phyloP scores from a whole-genome alignment of 139 green algal genomes.

The Parachlorella kessleri region DNA sequence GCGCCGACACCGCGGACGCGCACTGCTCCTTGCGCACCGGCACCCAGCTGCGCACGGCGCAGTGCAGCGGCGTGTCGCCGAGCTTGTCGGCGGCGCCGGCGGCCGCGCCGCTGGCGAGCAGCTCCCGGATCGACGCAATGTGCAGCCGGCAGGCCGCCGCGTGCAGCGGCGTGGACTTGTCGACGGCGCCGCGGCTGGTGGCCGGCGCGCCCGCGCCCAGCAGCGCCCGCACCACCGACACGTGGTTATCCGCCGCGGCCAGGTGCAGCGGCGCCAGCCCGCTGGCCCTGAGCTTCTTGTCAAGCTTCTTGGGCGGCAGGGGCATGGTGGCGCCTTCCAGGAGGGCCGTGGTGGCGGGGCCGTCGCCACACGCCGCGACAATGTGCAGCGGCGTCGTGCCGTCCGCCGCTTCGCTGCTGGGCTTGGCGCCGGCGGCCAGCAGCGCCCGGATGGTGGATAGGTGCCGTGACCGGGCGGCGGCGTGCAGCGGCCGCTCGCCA shows the following conservation, averaged over 20 bases:
- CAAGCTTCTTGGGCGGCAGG: background rate
- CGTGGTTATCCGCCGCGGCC: background rate
- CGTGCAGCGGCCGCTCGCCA: background rate
- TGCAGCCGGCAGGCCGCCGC: background rate
- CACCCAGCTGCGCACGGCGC: background rate
- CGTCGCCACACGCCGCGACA: background rate
- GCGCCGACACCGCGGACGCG: no score
- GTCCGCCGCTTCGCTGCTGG: background rate
- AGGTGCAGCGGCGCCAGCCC: conserved; percentile 10
- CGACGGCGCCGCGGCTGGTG: background rate
- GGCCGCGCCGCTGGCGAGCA: background rate
- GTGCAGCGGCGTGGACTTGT: conserved; percentile 1
- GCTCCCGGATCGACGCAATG: background rate
- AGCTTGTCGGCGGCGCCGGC: background rate
- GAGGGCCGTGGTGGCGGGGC: background rate
- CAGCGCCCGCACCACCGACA: background rate
- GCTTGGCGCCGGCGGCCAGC: background rate
- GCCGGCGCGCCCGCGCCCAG: background rate
- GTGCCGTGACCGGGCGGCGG: background rate
- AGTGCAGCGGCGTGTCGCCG: background rate
- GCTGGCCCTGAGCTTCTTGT: background rate
- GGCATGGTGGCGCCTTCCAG: background rate
- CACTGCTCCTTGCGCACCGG: background rate
- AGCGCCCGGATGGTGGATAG: background rate
- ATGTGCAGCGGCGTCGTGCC: conserved; percentile 15